Percentiles rank a stretch among this genome's conserved stretches.
Evolutionary conservation across 768 basidiomycete species (phyloP).

Genomic region (Amanita exitialis): DNA sequence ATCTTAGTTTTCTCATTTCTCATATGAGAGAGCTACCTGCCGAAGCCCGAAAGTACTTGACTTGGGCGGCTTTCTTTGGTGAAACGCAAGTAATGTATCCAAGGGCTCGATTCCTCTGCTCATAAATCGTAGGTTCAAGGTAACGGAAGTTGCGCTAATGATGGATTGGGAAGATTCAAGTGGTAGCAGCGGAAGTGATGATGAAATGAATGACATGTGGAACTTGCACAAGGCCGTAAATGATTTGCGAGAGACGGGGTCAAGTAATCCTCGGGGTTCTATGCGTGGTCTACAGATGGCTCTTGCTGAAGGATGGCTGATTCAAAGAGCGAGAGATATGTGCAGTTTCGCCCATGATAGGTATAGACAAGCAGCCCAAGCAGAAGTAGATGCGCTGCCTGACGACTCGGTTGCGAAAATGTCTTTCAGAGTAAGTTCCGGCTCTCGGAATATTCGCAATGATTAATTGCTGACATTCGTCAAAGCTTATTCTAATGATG

Average conservation of each 20-base stretch:
- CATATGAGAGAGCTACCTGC: slow-evolving; percentile 52
- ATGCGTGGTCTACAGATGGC: slow-evolving; percentile 63
- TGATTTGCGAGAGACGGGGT: slow-evolving; percentile 31
- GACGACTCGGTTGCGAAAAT: slow-evolving; percentile 47
- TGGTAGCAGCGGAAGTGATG: slow-evolving; percentile 39
- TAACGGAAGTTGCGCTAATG: slow-evolving; percentile 62
- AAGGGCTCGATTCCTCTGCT: background rate
- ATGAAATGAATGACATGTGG: slow-evolving; percentile 41
- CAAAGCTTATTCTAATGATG: slow-evolving; percentile 63
- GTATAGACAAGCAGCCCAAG: slow-evolving; percentile 63
- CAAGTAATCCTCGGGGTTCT: slow-evolving; percentile 39
- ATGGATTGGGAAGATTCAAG: slow-evolving; percentile 65
- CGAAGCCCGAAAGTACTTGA: slow-evolving; percentile 55
- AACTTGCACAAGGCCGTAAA: slow-evolving; percentile 42
- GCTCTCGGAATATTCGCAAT: slow-evolving; percentile 1
- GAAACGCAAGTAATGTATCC: slow-evolving; percentile 38
- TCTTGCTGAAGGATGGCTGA: slow-evolving; percentile 64
- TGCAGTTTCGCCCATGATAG: slow-evolving; percentile 69
- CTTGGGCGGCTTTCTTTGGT: slow-evolving; percentile 68
- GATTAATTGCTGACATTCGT: background rate
- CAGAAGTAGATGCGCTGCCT: slow-evolving; percentile 43
- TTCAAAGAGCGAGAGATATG: slow-evolving; percentile 65
- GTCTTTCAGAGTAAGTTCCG: slow-evolving; percentile 48
- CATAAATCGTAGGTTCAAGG: slow-evolving; percentile 43
- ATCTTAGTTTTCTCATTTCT: slow-evolving; percentile 48